phyloP scores from a whole-genome alignment of 495 filamentous ascomycete genomes.

The Monascus purpureus region DNA sequence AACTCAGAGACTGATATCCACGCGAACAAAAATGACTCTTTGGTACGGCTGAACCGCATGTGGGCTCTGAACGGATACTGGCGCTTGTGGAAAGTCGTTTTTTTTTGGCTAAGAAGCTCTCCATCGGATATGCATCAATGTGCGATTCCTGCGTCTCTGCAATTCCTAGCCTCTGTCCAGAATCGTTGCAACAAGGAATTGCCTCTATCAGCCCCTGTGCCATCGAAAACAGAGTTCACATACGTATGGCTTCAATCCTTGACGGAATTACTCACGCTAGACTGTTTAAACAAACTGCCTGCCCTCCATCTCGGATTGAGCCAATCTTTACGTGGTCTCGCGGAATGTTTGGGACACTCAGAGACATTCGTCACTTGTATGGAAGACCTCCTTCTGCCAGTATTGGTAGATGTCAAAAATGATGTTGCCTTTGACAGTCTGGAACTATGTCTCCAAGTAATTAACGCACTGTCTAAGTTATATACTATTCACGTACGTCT shows the following conservation, averaged over 20 bases:
- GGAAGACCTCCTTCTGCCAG: constrained; percentile 12
- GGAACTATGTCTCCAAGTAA: constrained; percentile 19
- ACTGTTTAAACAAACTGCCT: constrained; percentile 7
- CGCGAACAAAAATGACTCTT: constrained; percentile 5
- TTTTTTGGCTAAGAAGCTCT: constrained; percentile 14
- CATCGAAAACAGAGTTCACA: constrained; percentile 14
- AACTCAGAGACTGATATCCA: constrained; percentile 1
- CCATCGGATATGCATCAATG: constrained; percentile 4
- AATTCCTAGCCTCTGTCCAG: constrained; percentile 13
- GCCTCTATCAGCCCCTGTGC: constrained; percentile 4
- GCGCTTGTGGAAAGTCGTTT: constrained; percentile 18
- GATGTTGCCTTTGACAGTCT: constrained; percentile 4
- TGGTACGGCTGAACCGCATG: constrained; percentile 18
- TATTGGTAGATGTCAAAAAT: constrained; percentile 12
- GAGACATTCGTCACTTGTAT: constrained; percentile 4
- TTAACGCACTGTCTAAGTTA: too few relatives aligned
- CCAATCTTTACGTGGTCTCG: constrained; percentile 13
- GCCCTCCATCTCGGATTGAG: constrained; percentile 15
- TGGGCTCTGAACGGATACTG: constrained; percentile 24
- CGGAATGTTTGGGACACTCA: constrained; percentile 4
- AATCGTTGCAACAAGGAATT: constrained; percentile 6
- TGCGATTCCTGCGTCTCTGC: constrained; percentile 10
- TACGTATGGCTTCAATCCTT: constrained; percentile 18
- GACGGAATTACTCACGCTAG: constrained; percentile 11
- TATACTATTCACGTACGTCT: too few relatives aligned